Percentiles rank a stretch among this genome's conserved stretches.
These are phyloP conservation scores for Uronychia setigera DNA, from an alignment of 73 alveolate genomes.

Conservation along the genomic window DNA sequence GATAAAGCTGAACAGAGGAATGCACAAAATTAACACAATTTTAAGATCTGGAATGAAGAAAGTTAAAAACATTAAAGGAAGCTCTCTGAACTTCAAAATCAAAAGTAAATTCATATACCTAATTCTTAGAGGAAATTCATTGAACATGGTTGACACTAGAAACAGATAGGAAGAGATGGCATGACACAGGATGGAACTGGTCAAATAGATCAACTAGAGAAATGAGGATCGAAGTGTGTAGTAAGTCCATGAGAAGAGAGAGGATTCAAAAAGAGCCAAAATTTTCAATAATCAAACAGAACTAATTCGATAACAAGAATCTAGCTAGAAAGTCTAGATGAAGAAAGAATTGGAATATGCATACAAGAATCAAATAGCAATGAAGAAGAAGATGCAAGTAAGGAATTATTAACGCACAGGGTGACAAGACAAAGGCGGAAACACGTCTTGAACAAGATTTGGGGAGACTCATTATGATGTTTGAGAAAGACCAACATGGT, in stretches of 20 bases:
- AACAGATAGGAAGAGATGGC: background rate
- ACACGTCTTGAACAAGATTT: no score
- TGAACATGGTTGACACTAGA: background rate
- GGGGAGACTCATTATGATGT: no score
- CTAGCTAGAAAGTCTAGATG: background rate
- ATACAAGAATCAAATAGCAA: background rate
- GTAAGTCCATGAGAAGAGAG: background rate
- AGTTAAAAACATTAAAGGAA: background rate
- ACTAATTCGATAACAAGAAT: background rate
- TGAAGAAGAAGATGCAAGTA: no score
- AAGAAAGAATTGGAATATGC: background rate
- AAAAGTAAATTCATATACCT: background rate
- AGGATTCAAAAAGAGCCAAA: background rate
- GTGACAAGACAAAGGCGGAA: no score
- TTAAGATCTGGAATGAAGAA: background rate
- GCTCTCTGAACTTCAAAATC: background rate
- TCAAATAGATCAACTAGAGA: background rate
- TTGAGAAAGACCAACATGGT: no score
- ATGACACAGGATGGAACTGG: background rate
- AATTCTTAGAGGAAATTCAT: background rate
- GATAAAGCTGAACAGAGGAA: background rate
- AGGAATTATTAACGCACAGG: no score
- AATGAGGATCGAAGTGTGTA: background rate
- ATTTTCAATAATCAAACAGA: background rate
- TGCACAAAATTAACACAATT: no score